phyloP scores from a whole-genome alignment of 495 filamentous ascomycete genomes.

The Neurospora tetraspora region DNA sequence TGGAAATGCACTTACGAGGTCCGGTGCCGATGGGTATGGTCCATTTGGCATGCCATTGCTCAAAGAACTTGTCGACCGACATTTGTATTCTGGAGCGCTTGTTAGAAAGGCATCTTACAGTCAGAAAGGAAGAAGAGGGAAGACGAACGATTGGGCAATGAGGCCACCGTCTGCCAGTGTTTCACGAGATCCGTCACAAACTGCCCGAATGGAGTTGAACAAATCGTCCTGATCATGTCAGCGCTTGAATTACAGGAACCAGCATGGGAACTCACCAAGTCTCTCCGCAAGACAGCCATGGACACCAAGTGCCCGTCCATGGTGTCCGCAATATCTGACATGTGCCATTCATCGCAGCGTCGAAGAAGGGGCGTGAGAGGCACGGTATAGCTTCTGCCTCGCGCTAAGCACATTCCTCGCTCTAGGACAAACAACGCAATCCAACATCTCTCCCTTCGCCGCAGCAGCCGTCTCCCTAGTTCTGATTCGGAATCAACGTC shows the following conservation, averaged over 20 bases:
- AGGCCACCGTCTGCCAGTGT: constrained; percentile 39
- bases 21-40: constrained; percentile 48
- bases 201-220: constrained; percentile 48
- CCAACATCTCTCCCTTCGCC: constrained; percentile 59
- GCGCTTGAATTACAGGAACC: not conserved
- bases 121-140: not conserved
- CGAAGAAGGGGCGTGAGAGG: constrained; percentile 53
- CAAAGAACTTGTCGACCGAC: constrained; percentile 52
- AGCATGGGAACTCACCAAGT: constrained; percentile 42
- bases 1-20: constrained; percentile 28
- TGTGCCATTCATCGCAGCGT: constrained; percentile 59
- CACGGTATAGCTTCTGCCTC: constrained; percentile 57
- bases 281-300: constrained; percentile 55
- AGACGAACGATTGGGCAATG: constrained; percentile 44
- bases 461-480: constrained; percentile 47
- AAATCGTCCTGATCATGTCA: constrained; percentile 42
- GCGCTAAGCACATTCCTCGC: constrained; percentile 58
- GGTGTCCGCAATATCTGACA: constrained; percentile 49
- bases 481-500: constrained; percentile 51
- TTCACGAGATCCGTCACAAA: constrained; percentile 46
- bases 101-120: not conserved
- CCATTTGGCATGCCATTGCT: constrained; percentile 53
- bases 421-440: constrained; percentile 65
- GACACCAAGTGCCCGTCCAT: constrained; percentile 61
- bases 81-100: constrained; percentile 39